Evolutionary conservation across 768 basidiomycete genomes (phyloP).

Genomic region (Epithele typhae): DNA sequence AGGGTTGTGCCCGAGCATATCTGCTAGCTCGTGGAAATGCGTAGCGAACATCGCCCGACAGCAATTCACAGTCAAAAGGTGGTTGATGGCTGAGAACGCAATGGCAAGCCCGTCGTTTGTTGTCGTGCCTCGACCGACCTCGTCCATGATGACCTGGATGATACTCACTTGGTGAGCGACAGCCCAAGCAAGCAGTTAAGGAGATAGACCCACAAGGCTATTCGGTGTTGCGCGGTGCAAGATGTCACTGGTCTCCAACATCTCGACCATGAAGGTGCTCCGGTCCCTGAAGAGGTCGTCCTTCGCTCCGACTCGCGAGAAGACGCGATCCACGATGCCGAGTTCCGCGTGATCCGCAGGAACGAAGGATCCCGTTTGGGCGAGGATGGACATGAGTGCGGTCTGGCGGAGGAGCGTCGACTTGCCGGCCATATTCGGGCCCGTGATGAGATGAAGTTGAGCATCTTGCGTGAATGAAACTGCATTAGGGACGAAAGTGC

Average conservation of each 20-base stretch:
- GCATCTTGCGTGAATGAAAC: slow-evolving; percentile 55
- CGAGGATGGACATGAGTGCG: slow-evolving; percentile 84
- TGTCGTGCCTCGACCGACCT: slow-evolving; percentile 96
- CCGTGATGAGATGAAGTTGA: slow-evolving; percentile 81
- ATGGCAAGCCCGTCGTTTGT: slow-evolving; percentile 90
- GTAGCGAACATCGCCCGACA: slow-evolving; percentile 94
- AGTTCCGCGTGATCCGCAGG: slow-evolving; percentile 79
- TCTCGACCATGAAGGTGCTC: slow-evolving; percentile 98
- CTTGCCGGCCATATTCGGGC: slow-evolving; percentile 96
- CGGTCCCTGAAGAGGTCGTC: slow-evolving; percentile 92
- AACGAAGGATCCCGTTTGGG: slow-evolving; percentile 91
- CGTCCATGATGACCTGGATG: slow-evolving; percentile 94
- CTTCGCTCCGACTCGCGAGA: slow-evolving; percentile 92
- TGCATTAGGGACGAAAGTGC: slow-evolving; percentile 84
- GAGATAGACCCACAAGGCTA: slow-evolving; percentile 61
- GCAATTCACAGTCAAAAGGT: slow-evolving; percentile 64
- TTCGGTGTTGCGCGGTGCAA: slow-evolving; percentile 74
- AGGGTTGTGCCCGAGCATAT: slow-evolving; percentile 63
- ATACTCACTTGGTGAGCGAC: slow-evolving; percentile 1
- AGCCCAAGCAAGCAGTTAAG: not conserved
- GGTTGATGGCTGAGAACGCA: slow-evolving; percentile 86
- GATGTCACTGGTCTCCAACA: slow-evolving; percentile 92
- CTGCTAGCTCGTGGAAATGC: slow-evolving; percentile 94
- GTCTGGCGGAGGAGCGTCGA: slow-evolving; percentile 90
- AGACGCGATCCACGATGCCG: slow-evolving; percentile 87